Evolutionary conservation across 192 early-diverging fungal genomes (phyloP).

Genomic region (Gaertneriomyces sp.): DNA sequence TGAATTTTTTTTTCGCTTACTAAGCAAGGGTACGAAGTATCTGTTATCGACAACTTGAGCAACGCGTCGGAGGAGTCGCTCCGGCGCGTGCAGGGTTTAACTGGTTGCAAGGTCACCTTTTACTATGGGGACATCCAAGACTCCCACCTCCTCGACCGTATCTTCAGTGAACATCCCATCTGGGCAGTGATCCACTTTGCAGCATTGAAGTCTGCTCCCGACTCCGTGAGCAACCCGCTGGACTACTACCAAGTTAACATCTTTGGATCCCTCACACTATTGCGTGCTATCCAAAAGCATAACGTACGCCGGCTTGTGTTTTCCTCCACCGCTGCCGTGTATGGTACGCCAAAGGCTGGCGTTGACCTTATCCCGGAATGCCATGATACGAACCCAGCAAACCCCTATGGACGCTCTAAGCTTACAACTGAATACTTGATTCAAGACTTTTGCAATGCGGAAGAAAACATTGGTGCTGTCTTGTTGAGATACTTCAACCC

Average conservation of each 20-base stretch:
- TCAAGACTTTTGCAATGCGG: conserved; percentile 26
- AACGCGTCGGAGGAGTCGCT: conserved; percentile 63
- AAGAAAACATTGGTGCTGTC: conserved; percentile 1
- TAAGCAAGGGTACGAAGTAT: conserved; percentile 62
- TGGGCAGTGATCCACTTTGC: conserved; percentile 43
- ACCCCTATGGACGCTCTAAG: conserved; percentile 82
- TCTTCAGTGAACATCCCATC: conserved; percentile 61
- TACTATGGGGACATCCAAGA: conserved; percentile 67
- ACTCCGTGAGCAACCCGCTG: conserved; percentile 71
- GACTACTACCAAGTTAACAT: conserved; percentile 85
- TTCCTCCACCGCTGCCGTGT: conserved; percentile 82
- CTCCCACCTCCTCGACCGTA: conserved; percentile 45
- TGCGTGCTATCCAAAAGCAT: conserved; percentile 70
- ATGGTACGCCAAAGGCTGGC: conserved; percentile 49
- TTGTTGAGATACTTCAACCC: conserved; percentile 80
- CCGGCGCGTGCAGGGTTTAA: conserved; percentile 61
- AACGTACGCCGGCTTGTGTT: conserved; percentile 78
- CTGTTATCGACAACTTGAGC: conserved; percentile 81
- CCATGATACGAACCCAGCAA: conserved; percentile 57
- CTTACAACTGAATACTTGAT: conserved; percentile 78
- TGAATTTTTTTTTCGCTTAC: neutral
- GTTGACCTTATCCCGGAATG: conserved; percentile 62
- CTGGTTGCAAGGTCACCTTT: conserved; percentile 60
- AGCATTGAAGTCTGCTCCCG: conserved; percentile 69
- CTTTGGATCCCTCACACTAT: conserved; percentile 69